phyloP scores from a whole-genome alignment of 306 rosid genomes.

The Vigna unguiculata region DNA sequence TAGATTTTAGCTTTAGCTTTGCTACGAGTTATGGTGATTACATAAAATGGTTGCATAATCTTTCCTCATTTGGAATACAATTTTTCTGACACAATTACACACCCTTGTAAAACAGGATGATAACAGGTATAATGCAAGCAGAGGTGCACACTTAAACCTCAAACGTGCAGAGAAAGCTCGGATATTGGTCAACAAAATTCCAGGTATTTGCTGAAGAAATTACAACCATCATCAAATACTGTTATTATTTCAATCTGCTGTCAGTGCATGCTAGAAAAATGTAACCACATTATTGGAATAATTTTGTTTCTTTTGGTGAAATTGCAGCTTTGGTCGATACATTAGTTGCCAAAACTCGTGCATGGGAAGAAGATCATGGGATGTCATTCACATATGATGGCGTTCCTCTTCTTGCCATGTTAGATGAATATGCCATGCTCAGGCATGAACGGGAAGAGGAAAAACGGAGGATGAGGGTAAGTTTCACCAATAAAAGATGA shows the following conservation, averaged over 20 bases:
- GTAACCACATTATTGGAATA: neutral
- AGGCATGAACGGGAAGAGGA: slow-evolving; percentile 99
- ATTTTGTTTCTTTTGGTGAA: slow-evolving; percentile 43
- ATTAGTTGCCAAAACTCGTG: slow-evolving; percentile 88
- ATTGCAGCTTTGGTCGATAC: slow-evolving; percentile 91
- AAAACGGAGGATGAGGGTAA: slow-evolving; percentile 89
- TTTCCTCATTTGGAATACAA: slow-evolving; percentile 11
- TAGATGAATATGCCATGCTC: slow-evolving; percentile 97
- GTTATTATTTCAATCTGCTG: slow-evolving; percentile 22
- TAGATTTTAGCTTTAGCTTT: slow-evolving; percentile 34
- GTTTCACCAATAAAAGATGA: slow-evolving; percentile 37
- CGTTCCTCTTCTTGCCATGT: slow-evolving; percentile 98
- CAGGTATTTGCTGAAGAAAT: slow-evolving; percentile 60
- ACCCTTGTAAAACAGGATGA: slow-evolving; percentile 79
- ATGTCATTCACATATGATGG: slow-evolving; percentile 88
- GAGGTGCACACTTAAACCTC: slow-evolving; percentile 99
- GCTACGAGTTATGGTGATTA: slow-evolving; percentile 27
- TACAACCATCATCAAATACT: slow-evolving; percentile 14
- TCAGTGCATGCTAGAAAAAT: neutral
- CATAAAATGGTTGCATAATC: slow-evolving; percentile 11
- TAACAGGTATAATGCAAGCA: slow-evolving; percentile 98
- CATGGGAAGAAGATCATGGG: slow-evolving; percentile 94
- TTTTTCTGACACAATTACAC: slow-evolving; percentile 42
- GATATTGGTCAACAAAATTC: slow-evolving; percentile 93
- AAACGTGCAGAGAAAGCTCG: slow-evolving; percentile 99